These are phyloP conservation scores for Ceratobasidium sp. DNA, from an alignment of 1,284 basidiomycete genomes.

Conservation along the genomic window DNA sequence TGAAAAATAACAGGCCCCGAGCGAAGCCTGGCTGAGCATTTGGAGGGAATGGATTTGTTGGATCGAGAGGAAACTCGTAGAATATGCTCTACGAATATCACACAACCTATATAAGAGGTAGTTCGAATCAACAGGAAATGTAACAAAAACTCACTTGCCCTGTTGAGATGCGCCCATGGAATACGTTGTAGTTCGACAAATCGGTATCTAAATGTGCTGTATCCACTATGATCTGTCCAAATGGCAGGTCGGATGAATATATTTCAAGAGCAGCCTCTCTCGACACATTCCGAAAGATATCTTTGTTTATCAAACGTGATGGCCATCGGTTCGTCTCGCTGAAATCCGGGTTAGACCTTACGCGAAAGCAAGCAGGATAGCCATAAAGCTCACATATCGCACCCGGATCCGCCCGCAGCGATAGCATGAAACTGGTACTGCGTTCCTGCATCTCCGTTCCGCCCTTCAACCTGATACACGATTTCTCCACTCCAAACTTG, in stretches of 20 bases:
- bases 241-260: not conserved
- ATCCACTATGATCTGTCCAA: conserved; percentile 19
- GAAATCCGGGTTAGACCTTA: not conserved
- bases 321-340: conserved; percentile 22
- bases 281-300: not conserved
- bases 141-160: conserved; percentile 26
- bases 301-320: not conserved
- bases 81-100: conserved; percentile 1
- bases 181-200: conserved; percentile 6
- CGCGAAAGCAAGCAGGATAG: too few species aligned
- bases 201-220: conserved; percentile 7
- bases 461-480: not conserved
- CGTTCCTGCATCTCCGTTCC: not conserved
- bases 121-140: too few species aligned
- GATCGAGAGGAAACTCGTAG: conserved; percentile 21
- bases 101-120: not conserved
- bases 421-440: conserved; percentile 1
- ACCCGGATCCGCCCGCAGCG: conserved; percentile 3
- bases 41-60: not conserved
- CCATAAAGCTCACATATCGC: conserved; percentile 8
- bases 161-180: conserved; percentile 4
- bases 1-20: conserved; percentile 26
- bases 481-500: conserved; percentile 19
- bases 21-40: not conserved
- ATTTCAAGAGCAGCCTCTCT: not conserved